phyloP scores from a whole-genome alignment of 2,329 filamentous ascomycete genomes.

The Pseudocercospora cruenta region DNA sequence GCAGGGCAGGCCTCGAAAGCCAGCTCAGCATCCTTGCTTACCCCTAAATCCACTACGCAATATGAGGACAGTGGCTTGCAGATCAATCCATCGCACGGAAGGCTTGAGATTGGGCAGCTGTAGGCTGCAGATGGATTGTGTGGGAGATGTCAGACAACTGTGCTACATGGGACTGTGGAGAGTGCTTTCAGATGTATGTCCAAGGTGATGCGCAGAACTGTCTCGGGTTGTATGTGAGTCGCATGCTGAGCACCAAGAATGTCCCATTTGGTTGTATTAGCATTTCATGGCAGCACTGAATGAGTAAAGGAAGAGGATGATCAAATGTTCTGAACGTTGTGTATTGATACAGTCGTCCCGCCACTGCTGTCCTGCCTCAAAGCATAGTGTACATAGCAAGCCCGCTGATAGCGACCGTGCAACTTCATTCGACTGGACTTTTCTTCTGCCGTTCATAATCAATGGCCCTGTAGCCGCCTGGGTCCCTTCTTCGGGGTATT shows the following conservation, averaged over 20 bases:
- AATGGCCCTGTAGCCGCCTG: neutral
- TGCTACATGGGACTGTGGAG: neutral
- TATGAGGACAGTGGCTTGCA: slow-evolving; percentile 4
- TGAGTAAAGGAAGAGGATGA: neutral
- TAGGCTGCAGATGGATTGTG: neutral
- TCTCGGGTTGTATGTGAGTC: too few species aligned
- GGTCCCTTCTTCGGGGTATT: slow-evolving; percentile 10
- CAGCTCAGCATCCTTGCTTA: neutral
- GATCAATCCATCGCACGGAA: neutral
- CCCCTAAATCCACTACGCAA: neutral
- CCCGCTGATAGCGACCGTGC: slow-evolving; percentile 26
- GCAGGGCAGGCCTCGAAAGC: neutral
- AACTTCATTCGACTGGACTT: slow-evolving; percentile 11
- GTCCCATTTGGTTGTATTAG: neutral
- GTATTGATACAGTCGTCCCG: slow-evolving; percentile 9
- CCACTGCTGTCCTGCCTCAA: slow-evolving; percentile 3
- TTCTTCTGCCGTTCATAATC: slow-evolving; percentile 17
- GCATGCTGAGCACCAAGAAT: too few species aligned
- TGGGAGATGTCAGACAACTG: slow-evolving; percentile 4
- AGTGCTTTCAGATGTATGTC: neutral
- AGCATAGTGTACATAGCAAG: slow-evolving; percentile 23
- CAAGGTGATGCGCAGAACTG: too few species aligned
- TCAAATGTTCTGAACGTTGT: neutral
- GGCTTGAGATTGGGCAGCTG: slow-evolving; percentile 7
- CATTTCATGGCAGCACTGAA: neutral